Percentiles rank a stretch among this genome's conserved stretches.
Conservation (phyloP, 257 asterid genomes). For the Solanum sejunctum region DNA sequence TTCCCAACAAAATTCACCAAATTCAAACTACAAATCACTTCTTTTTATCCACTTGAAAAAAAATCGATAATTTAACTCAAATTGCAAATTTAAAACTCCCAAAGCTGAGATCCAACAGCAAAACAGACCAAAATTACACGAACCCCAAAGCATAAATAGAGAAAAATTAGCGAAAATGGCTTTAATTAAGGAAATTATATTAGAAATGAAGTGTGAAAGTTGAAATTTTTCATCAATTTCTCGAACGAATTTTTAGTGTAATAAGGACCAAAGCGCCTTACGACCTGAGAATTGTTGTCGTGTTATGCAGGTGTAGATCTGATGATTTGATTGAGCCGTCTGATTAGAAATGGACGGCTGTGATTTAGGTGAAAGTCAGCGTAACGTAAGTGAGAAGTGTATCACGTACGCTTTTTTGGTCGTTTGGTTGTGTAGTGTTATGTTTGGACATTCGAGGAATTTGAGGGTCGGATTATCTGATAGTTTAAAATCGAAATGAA, state of each 20-base stretch:
- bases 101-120: background rate
- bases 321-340: background rate
- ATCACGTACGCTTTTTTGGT: background rate
- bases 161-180: background rate
- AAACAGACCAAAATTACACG: background rate
- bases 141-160: background rate
- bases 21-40: background rate
- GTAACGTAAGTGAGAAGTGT: background rate
- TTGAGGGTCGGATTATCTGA: too few relatives aligned
- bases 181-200: background rate
- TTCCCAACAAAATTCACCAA: background rate
- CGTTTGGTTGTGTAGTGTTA: background rate
- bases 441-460: too few relatives aligned
- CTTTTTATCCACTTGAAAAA: background rate
- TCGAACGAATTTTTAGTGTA: background rate
- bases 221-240: background rate
- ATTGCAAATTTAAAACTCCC: background rate
- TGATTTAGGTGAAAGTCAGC: constrained; percentile 1
- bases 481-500: too few relatives aligned
- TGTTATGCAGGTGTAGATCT: constrained; percentile 9
- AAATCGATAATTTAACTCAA: background rate
- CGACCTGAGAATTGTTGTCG: constrained; percentile 1
- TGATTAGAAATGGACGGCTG: constrained; percentile 5
- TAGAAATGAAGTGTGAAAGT: background rate
- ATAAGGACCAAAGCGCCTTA: constrained; percentile 21